Evolutionary conservation across 2,329 filamentous ascomycete species (phyloP).

Genomic region (Colletotrichum echinochloae): DNA sequence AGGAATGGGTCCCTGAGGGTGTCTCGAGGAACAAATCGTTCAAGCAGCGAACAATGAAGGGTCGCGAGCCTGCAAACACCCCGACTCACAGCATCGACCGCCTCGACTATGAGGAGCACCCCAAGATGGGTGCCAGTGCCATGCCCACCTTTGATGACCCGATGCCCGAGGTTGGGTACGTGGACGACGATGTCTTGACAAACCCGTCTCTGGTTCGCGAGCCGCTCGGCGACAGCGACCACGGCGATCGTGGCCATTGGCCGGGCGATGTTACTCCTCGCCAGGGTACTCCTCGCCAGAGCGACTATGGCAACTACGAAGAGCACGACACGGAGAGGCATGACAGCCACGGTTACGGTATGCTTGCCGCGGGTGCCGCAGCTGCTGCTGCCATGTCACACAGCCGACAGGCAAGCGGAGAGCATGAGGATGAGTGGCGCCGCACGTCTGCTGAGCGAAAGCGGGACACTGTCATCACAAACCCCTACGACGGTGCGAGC

Average conservation of each 20-base stretch:
- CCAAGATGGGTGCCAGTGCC: slow-evolving; percentile 75
- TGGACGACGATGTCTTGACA: slow-evolving; percentile 77
- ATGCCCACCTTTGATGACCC: slow-evolving; percentile 77
- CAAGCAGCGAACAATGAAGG: slow-evolving; percentile 72
- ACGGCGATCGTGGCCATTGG: slow-evolving; percentile 48
- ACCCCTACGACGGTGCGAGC: slow-evolving; percentile 74
- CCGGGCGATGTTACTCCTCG: slow-evolving; percentile 48
- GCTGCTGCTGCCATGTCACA: slow-evolving; percentile 61
- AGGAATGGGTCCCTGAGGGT: slow-evolving; percentile 60
- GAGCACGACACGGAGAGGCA: slow-evolving; percentile 43
- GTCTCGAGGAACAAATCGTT: slow-evolving; percentile 73
- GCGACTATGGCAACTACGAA: slow-evolving; percentile 46
- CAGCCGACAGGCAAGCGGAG: slow-evolving; percentile 66
- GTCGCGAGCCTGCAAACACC: slow-evolving; percentile 65
- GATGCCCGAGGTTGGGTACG: slow-evolving; percentile 81
- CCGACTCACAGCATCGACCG: slow-evolving; percentile 70
- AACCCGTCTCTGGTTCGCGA: slow-evolving; percentile 88
- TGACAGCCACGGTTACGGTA: slow-evolving; percentile 52
- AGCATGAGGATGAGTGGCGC: slow-evolving; percentile 74
- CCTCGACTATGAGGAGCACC: slow-evolving; percentile 64
- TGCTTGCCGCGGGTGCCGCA: slow-evolving; percentile 63
- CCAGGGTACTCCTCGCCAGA: slow-evolving; percentile 49
- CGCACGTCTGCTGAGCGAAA: slow-evolving; percentile 72
- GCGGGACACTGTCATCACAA: slow-evolving; percentile 74
- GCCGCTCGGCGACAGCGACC: slow-evolving; percentile 67